These are phyloP conservation scores for Astrocystis sublimbata DNA, from an alignment of 495 filamentous ascomycete genomes.

Conservation along the genomic window DNA sequence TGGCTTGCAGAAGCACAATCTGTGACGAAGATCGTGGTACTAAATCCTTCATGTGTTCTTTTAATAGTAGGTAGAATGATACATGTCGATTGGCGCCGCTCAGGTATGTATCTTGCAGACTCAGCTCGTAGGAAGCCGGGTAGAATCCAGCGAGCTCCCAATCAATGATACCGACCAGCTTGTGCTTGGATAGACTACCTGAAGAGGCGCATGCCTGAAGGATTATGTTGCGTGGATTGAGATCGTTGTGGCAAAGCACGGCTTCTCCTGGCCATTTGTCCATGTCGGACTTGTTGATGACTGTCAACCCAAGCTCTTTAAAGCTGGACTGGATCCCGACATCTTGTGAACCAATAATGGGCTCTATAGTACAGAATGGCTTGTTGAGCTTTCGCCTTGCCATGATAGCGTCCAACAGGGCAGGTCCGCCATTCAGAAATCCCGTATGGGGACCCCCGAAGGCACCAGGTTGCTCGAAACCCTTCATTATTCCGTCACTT, in stretches of 20 bases:
- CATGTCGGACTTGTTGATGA: slow-evolving; percentile 18
- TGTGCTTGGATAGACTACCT: slow-evolving; percentile 18
- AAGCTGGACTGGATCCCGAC: not conserved
- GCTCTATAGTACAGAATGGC: slow-evolving; percentile 17
- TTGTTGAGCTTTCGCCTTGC: slow-evolving; percentile 19
- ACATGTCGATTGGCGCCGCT: slow-evolving; percentile 20
- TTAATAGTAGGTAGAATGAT: slow-evolving; percentile 26
- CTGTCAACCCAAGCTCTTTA: slow-evolving; percentile 19
- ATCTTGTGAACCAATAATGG: slow-evolving; percentile 7
- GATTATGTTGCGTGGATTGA: slow-evolving; percentile 25
- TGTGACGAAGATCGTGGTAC: slow-evolving; percentile 15
- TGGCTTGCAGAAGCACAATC: not conserved
- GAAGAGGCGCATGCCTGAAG: slow-evolving; percentile 4
- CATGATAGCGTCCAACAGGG: slow-evolving; percentile 19
- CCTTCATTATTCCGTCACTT: slow-evolving; percentile 9
- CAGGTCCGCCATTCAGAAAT: slow-evolving; percentile 17
- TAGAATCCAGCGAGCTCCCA: slow-evolving; percentile 57
- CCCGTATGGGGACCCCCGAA: slow-evolving; percentile 19
- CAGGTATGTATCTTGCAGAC: slow-evolving; percentile 28
- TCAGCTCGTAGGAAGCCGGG: slow-evolving; percentile 32
- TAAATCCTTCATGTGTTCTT: slow-evolving; percentile 14
- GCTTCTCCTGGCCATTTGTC: slow-evolving; percentile 21
- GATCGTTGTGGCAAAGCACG: slow-evolving; percentile 31
- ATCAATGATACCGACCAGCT: slow-evolving; percentile 54
- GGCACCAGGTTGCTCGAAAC: slow-evolving; percentile 12